phyloP scores from a whole-genome alignment of 2,329 filamentous ascomycete species.

The Botrytis fragariae region DNA sequence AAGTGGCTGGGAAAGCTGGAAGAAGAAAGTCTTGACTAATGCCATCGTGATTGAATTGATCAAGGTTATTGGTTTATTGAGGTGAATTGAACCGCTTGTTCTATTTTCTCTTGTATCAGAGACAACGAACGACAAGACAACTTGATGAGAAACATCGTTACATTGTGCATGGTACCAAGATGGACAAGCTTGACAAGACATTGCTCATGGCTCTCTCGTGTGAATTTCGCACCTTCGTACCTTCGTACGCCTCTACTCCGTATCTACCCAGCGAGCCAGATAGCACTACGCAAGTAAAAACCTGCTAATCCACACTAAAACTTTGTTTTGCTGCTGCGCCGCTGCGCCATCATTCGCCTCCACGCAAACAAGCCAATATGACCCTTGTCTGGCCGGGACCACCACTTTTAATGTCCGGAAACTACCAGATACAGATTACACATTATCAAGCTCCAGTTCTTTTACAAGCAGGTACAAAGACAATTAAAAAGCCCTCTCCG shows the following conservation, averaged over 20 bases:
- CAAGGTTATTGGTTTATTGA: neutral
- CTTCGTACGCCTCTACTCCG: neutral
- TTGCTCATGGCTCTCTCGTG: neutral
- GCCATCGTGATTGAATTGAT: neutral
- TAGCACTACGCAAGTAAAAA: neutral
- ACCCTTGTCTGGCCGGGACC: neutral
- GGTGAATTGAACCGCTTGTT: neutral
- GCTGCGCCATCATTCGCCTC: neutral
- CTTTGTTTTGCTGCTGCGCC: slow-evolving; percentile 9
- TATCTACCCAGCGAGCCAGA: too few species aligned
- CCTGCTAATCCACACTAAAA: neutral
- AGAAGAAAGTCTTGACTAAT: neutral
- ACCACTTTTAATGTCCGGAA: slow-evolving; percentile 17
- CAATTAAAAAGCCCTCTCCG: neutral
- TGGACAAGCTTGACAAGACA: neutral
- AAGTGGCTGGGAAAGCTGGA: slow-evolving; percentile 8
- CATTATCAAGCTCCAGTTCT: slow-evolving; percentile 13
- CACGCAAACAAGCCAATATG: slow-evolving; percentile 2
- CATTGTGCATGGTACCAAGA: neutral
- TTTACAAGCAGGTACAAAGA: slow-evolving; percentile 14
- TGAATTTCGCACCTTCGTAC: neutral
- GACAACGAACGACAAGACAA: neutral
- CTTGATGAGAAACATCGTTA: neutral
- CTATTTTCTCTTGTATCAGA: neutral
- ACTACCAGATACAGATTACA: neutral